A percentile compares a stretch with the other conserved stretches of the same genome.
Conservation (phyloP, 768 basidiomycete genomes). For the Lepiota brunneoincarnata region DNA sequence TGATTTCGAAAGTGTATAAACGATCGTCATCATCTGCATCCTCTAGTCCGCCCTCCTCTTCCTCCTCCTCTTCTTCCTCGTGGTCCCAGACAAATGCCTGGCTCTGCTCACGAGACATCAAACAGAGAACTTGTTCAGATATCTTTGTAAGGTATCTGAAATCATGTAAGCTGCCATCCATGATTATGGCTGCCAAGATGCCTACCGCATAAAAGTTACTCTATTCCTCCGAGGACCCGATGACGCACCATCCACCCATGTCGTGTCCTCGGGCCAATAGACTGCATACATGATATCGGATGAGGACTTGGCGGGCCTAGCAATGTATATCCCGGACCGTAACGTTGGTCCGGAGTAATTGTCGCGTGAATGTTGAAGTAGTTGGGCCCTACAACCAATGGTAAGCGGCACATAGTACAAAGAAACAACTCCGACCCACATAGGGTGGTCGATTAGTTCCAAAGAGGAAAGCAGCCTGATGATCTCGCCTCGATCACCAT, state of each 20-base stretch:
- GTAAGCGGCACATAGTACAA: background rate
- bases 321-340: constrained; percentile 51
- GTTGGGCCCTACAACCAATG: constrained; percentile 10
- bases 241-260: constrained; percentile 51
- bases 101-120: constrained; percentile 49
- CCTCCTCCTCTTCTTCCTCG: constrained; percentile 21
- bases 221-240: constrained; percentile 49
- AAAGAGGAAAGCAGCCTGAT: constrained; percentile 39
- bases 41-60: constrained; percentile 25
- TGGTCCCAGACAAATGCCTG: constrained; percentile 42
- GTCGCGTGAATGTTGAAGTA: constrained; percentile 8
- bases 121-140: constrained; percentile 49
- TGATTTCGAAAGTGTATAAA: constrained; percentile 51
- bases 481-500: constrained; percentile 53
- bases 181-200: background rate
- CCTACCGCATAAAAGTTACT: constrained; percentile 60
- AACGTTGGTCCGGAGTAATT: constrained; percentile 18
- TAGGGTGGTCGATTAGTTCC: constrained; percentile 31
- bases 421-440: constrained; percentile 28
- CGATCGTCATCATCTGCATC: constrained; percentile 40
- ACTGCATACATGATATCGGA: constrained; percentile 39
- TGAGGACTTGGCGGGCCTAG: constrained; percentile 16
- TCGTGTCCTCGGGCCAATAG: constrained; percentile 61
- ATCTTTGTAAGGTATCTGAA: constrained; percentile 59
- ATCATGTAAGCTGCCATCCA: background rate